A percentile compares a stretch with the other conserved stretches of the same genome.
These are phyloP conservation scores for Salix arbutifolia DNA, from an alignment of 345 rosid species.

Conservation along the genomic window DNA sequence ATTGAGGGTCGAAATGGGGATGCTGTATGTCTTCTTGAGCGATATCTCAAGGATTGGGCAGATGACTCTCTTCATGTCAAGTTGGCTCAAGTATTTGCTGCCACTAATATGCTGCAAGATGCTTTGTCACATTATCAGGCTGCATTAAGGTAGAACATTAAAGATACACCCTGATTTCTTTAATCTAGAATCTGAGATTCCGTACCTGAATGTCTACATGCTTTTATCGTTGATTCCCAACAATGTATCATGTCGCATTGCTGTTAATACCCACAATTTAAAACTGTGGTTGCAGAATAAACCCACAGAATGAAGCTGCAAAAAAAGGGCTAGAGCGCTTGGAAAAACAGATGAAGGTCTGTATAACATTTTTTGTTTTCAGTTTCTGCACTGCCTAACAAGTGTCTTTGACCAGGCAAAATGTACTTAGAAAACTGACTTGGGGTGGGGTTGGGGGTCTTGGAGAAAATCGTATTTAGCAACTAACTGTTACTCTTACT, in stretches of 20 bases:
- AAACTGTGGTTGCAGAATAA: constrained; percentile 57
- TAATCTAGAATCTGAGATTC: neutral
- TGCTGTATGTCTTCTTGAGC: constrained; percentile 89
- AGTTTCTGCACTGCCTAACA: neutral
- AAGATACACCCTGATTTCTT: neutral
- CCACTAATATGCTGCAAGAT: constrained; percentile 79
- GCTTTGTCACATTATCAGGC: constrained; percentile 86
- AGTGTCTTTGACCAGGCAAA: neutral
- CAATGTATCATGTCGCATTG: neutral
- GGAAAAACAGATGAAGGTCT: constrained; percentile 98
- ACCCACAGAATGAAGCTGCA: constrained; percentile 83
- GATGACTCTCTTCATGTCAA: constrained; percentile 97
- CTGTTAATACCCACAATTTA: constrained; percentile 6
- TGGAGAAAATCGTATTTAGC: neutral
- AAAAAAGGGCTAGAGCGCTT: constrained; percentile 92
- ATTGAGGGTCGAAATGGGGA: constrained; percentile 89
- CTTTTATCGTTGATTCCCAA: neutral
- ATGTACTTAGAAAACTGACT: neutral
- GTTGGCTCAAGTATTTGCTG: constrained; percentile 92
- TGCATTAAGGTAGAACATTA: constrained; percentile 58
- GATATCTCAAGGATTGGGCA: constrained; percentile 95
- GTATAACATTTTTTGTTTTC: neutral
- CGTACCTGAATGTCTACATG: neutral
- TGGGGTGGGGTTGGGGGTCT: neutral
- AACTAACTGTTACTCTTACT: constrained; percentile 7